phyloP scores from a whole-genome alignment of 495 filamentous ascomycete species.

The Aspergillus sclerotiicarbonarius region DNA sequence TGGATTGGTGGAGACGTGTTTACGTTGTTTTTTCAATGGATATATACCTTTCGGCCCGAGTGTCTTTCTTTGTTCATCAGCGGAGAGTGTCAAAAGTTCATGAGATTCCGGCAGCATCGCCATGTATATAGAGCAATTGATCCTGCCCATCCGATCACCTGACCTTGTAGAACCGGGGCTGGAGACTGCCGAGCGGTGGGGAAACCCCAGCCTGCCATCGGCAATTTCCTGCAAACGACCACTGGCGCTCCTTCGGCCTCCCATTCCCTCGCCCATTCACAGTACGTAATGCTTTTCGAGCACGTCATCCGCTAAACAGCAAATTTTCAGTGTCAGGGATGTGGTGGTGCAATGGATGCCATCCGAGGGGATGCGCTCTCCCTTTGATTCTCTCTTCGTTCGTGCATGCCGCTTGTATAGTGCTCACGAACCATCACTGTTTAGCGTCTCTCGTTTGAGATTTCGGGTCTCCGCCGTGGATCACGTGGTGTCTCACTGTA shows the following conservation, averaged over 20 bases:
- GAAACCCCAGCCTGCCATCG: background rate
- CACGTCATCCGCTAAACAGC: slow-evolving; percentile 12
- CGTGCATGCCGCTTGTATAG: background rate
- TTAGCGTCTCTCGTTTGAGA: background rate
- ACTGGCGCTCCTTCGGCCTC: background rate
- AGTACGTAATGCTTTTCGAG: slow-evolving; percentile 13
- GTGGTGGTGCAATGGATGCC: background rate
- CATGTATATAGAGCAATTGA: slow-evolving; percentile 15
- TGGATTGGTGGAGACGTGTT: slow-evolving; percentile 11
- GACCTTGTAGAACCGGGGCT: background rate
- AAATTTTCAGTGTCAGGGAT: background rate
- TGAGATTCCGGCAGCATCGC: background rate
- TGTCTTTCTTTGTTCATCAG: slow-evolving; percentile 7
- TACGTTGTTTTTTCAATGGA: slow-evolving; percentile 2
- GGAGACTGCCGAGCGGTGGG: slow-evolving; percentile 2
- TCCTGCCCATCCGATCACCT: background rate
- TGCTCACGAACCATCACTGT: background rate
- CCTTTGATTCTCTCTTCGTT: background rate
- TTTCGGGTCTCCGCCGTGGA: background rate
- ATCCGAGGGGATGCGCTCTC: slow-evolving; percentile 1
- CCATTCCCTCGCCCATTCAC: background rate
- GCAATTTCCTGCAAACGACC: slow-evolving; percentile 1
- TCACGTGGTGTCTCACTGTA: background rate
- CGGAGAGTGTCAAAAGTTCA: slow-evolving; percentile 21
- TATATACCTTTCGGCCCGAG: slow-evolving; percentile 8